phyloP scores from a whole-genome alignment of 2,329 filamentous ascomycete genomes.

The Endoconidiophora polonica region DNA sequence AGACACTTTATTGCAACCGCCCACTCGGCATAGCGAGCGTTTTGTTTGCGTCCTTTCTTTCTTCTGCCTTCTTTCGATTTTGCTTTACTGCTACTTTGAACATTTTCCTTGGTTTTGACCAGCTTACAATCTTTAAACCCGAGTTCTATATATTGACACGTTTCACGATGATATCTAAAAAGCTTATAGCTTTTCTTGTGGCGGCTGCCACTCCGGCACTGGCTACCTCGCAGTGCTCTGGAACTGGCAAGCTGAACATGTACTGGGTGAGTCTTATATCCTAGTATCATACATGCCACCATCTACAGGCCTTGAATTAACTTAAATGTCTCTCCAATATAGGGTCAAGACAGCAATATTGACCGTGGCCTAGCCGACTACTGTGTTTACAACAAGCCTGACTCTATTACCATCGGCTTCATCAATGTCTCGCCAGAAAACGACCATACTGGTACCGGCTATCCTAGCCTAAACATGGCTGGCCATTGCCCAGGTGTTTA shows the following conservation, averaged over 20 bases:
- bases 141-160: constrained; percentile 1
- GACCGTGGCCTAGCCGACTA: constrained; percentile 19
- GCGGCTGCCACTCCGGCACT: constrained; percentile 17
- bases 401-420: constrained; percentile 24
- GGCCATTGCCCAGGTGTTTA: constrained; percentile 21
- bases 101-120: background rate
- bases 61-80: background rate
- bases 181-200: constrained; percentile 2
- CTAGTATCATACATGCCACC: too few relatives aligned
- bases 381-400: constrained; percentile 22
- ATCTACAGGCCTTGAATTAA: background rate
- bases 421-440: constrained; percentile 24
- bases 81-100: background rate
- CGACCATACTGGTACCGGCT: constrained; percentile 19
- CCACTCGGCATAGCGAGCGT: constrained; percentile 13
- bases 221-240: constrained; percentile 13
- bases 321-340: constrained; percentile 4
- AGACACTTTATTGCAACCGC: constrained; percentile 1
- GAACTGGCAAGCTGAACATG: constrained; percentile 22
- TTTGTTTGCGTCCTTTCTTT: constrained; percentile 16
- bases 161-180: constrained; percentile 8
- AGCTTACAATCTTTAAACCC: background rate
- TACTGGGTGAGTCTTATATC: constrained; percentile 22
- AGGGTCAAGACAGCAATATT: constrained; percentile 22
- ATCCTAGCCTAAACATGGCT: constrained; percentile 25